Evolutionary conservation across 495 filamentous ascomycete species (phyloP).

Genomic region (Trichoderma virens): DNA sequence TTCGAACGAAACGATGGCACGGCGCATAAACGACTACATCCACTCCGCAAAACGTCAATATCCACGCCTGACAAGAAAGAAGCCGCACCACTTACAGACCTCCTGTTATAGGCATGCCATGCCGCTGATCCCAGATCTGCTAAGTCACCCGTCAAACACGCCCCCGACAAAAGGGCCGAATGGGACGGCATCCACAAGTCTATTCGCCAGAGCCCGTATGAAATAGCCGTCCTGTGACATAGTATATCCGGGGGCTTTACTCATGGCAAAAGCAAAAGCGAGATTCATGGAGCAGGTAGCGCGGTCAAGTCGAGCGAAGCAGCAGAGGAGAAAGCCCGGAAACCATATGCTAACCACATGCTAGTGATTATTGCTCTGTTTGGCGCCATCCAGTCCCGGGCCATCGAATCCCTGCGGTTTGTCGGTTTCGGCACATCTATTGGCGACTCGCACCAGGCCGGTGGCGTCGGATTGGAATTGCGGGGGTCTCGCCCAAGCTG

Average conservation of each 20-base stretch:
- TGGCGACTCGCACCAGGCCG: not conserved
- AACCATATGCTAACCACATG: too few relatives aligned
- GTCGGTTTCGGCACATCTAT: not conserved
- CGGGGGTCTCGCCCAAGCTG: not conserved
- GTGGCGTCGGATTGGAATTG: not conserved
- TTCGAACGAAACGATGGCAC: not conserved
- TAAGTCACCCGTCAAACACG: not conserved
- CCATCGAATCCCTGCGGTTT: too few relatives aligned
- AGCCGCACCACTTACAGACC: not conserved
- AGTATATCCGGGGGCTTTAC: not conserved
- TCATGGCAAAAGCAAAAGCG: too few relatives aligned
- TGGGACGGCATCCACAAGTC: not conserved
- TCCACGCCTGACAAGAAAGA: not conserved
- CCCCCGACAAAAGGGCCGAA: conserved; percentile 7
- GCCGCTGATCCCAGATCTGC: conserved; percentile 7
- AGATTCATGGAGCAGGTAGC: too few relatives aligned
- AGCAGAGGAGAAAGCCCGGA: too few relatives aligned
- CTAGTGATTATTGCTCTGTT: too few relatives aligned
- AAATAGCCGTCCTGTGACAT: not conserved
- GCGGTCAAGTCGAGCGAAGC: too few relatives aligned
- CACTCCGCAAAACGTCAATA: not conserved
- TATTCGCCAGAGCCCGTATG: not conserved
- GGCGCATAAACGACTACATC: not conserved
- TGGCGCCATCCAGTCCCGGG: too few relatives aligned
- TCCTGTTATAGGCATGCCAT: conserved; percentile 2